Conservation (phyloP, 257 asterid genomes). For the Solanum gandarillasii region DNA sequence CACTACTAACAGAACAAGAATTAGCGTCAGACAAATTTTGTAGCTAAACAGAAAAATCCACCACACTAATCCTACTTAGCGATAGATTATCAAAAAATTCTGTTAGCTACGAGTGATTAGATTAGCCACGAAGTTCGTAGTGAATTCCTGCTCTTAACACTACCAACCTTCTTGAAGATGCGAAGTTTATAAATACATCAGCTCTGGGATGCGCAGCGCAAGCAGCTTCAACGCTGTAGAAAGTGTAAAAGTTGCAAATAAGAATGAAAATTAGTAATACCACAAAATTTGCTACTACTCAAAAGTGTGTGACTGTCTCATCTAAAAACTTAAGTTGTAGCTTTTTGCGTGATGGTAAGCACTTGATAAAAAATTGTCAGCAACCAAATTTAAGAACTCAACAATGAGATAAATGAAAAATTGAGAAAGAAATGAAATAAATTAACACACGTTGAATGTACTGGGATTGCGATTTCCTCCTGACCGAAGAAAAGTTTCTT, state of each 20-base stretch:
- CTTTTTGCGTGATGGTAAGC: not conserved
- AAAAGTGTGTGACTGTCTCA: not conserved
- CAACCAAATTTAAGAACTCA: not conserved
- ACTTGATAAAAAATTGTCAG: not conserved
- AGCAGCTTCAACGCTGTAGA: conserved; percentile 81
- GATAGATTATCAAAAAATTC: too few species aligned
- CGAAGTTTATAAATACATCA: conserved; percentile 95
- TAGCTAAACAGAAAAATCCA: not conserved
- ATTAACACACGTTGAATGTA: conserved; percentile 62
- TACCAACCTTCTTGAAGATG: conserved; percentile 89
- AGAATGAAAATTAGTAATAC: not conserved
- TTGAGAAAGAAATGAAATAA: not conserved
- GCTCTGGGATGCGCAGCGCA: conserved; percentile 95
- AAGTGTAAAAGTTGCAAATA: not conserved
- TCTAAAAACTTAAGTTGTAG: not conserved
- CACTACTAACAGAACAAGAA: not conserved
- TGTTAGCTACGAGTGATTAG: not conserved
- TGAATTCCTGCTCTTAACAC: not conserved
- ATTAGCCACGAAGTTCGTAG: not conserved
- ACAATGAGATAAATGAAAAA: not conserved
- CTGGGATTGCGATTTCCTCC: conserved; percentile 94
- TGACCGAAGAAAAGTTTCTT: conserved; percentile 95
- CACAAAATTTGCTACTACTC: not conserved
- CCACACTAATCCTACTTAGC: not conserved
- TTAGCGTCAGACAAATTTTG: not conserved